These are phyloP conservation scores for Rhodocollybia butyracea DNA, from an alignment of 768 basidiomycete species.

Conservation along the genomic window DNA sequence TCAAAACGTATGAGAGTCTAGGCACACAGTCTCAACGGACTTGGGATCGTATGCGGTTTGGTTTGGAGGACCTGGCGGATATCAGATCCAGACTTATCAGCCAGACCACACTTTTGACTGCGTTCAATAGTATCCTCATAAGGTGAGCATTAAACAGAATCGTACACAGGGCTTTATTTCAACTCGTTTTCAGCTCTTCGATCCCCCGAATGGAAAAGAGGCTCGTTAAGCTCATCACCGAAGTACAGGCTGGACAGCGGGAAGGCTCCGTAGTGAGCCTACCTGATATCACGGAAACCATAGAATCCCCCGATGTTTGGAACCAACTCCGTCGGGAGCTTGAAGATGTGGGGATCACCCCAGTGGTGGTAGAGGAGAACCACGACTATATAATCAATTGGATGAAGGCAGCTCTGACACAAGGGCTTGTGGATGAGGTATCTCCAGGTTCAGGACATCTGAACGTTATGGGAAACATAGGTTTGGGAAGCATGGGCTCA, in stretches of 20 bases:
- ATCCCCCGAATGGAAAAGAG: conserved; percentile 12
- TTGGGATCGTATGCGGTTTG: conserved; percentile 18
- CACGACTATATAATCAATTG: conserved; percentile 13
- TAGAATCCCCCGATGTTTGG: conserved; percentile 17
- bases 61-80: conserved; percentile 13
- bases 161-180: neutral
- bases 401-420: conserved; percentile 11
- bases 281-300: conserved; percentile 7
- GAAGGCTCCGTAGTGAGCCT: conserved; percentile 13
- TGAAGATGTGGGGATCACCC: conserved; percentile 16
- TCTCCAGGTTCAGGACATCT: neutral
- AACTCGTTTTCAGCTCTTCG: conserved; percentile 8
- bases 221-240: conserved; percentile 13
- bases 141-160: conserved; percentile 4
- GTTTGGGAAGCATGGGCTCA: neutral
- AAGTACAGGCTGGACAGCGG: conserved; percentile 15
- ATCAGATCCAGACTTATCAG: conserved; percentile 11
- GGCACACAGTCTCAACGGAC: conserved; percentile 14
- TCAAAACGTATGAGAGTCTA: conserved; percentile 12
- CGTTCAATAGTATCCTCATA: conserved; percentile 10
- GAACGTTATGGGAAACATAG: too few species aligned
- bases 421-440: conserved; percentile 6
- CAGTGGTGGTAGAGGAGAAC: conserved; percentile 11
- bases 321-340: conserved; percentile 12
- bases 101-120: conserved; percentile 10